These are phyloP conservation scores for Ogataea pilisensis DNA, from an alignment of 805 yeast species.

Conservation along the genomic window DNA sequence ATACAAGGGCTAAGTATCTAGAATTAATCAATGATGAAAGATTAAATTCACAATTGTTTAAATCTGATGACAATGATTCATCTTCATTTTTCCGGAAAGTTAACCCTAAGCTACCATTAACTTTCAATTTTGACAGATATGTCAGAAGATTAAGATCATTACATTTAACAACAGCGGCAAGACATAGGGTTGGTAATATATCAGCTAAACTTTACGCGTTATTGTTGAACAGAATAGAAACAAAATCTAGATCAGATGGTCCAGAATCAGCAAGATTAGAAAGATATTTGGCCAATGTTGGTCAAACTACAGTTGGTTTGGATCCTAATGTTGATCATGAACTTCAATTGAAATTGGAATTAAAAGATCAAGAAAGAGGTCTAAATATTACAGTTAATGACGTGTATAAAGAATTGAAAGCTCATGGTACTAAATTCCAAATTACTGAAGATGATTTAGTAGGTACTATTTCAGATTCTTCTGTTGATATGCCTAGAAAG, in stretches of 20 bases:
- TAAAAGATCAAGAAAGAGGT: conserved; percentile 34
- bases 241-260: conserved; percentile 38
- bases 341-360: conserved; percentile 24
- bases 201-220: conserved; percentile 60
- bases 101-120: conserved; percentile 46
- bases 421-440: conserved; percentile 31
- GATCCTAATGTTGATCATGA: conserved; percentile 27
- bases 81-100: conserved; percentile 35
- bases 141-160: conserved; percentile 61
- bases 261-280: conserved; percentile 22
- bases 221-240: conserved; percentile 57
- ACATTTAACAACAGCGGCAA: conserved; percentile 59
- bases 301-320: conserved; percentile 29
- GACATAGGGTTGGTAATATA: conserved; percentile 64
- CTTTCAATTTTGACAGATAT: conserved; percentile 63
- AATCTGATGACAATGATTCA: conserved; percentile 4
- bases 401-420: conserved; percentile 28
- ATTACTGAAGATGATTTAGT: conserved; percentile 34
- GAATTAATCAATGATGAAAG: conserved; percentile 12
- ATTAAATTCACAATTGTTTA: conserved; percentile 9
- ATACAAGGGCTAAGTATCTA: conserved; percentile 36
- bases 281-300: conserved; percentile 28
- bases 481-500: conserved; percentile 26
- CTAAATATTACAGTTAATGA: conserved; percentile 41
- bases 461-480: conserved; percentile 32